Percentiles rank a stretch among this genome's conserved stretches.
phyloP scores from a whole-genome alignment of 495 filamentous ascomycete species.

The Massariosphaeria phaeospora region DNA sequence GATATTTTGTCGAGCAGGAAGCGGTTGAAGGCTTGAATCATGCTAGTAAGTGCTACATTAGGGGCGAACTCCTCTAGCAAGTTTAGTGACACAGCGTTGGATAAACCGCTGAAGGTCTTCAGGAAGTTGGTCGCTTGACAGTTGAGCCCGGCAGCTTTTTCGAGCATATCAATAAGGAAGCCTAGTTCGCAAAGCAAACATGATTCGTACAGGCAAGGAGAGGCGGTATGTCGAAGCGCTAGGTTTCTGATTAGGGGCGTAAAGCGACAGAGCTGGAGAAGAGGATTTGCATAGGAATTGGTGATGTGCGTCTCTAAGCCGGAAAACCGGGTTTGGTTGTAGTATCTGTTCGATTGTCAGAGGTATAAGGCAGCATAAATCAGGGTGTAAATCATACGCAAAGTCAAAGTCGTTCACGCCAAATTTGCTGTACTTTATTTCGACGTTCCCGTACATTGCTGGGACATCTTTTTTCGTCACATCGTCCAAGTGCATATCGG shows the following conservation, averaged over 20 bases:
- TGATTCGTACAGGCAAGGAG: slow-evolving; percentile 68
- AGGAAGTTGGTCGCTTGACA: slow-evolving; percentile 97
- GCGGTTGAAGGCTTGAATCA: slow-evolving; percentile 71
- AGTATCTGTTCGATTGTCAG: slow-evolving; percentile 56
- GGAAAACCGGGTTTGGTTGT: slow-evolving; percentile 85
- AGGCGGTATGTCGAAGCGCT: slow-evolving; percentile 83
- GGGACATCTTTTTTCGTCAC: slow-evolving; percentile 67
- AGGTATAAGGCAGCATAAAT: not conserved
- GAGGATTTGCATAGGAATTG: slow-evolving; percentile 91
- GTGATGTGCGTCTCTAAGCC: slow-evolving; percentile 93
- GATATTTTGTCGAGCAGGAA: slow-evolving; percentile 71
- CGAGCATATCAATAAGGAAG: slow-evolving; percentile 95
- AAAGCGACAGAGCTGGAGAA: slow-evolving; percentile 87
- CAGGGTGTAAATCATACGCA: slow-evolving; percentile 50
- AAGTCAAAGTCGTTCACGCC: slow-evolving; percentile 98
- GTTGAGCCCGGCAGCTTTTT: slow-evolving; percentile 86
- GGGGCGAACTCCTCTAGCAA: slow-evolving; percentile 78
- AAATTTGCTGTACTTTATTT: slow-evolving; percentile 97
- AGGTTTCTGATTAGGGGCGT: slow-evolving; percentile 84
- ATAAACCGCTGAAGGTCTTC: slow-evolving; percentile 74
- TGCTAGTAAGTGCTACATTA: slow-evolving; percentile 60
- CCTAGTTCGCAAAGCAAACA: slow-evolving; percentile 94
- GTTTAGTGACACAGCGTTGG: slow-evolving; percentile 63
- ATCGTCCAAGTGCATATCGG: slow-evolving; percentile 35
- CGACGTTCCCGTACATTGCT: slow-evolving; percentile 78